A percentile compares a stretch with the other conserved stretches of the same genome.
Evolutionary conservation across 2,329 filamentous ascomycete species (phyloP).

Genomic region (Cucurbitaria berberidis): DNA sequence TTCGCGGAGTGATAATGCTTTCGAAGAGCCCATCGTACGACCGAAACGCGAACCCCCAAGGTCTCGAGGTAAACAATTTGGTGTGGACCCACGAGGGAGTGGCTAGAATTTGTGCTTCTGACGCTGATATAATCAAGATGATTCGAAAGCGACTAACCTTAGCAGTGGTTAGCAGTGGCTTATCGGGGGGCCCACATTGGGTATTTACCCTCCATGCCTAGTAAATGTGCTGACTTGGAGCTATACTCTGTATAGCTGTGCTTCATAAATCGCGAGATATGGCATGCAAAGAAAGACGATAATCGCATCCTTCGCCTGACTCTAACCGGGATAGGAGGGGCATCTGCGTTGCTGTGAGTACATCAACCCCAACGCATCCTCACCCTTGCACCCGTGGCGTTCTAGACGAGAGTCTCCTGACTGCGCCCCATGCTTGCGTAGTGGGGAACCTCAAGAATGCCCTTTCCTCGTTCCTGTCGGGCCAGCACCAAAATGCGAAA

Average conservation of each 20-base stretch:
- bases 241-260: too few species aligned
- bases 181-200: too few species aligned
- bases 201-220: too few species aligned
- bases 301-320: constrained; percentile 4
- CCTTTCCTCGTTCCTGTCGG: constrained; percentile 1
- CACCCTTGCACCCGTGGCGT: neutral
- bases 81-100: too few species aligned
- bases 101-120: too few species aligned
- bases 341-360: neutral
- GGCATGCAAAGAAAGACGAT: neutral
- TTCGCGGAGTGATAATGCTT: neutral
- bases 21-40: neutral
- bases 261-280: neutral
- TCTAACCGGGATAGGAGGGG: neutral
- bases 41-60: neutral
- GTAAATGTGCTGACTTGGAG: neutral
- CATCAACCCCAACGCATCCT: neutral
- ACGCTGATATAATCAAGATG: too few species aligned
- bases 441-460: neutral
- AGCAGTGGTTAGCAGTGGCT: too few species aligned
- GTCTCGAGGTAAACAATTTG: too few species aligned
- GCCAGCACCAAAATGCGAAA: neutral
- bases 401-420: constrained; percentile 2
- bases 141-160: too few species aligned
- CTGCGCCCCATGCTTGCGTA: neutral